These are phyloP conservation scores for Persicaria tinctoria DNA, from an alignment of 148 eudicot species.

Conservation along the genomic window DNA sequence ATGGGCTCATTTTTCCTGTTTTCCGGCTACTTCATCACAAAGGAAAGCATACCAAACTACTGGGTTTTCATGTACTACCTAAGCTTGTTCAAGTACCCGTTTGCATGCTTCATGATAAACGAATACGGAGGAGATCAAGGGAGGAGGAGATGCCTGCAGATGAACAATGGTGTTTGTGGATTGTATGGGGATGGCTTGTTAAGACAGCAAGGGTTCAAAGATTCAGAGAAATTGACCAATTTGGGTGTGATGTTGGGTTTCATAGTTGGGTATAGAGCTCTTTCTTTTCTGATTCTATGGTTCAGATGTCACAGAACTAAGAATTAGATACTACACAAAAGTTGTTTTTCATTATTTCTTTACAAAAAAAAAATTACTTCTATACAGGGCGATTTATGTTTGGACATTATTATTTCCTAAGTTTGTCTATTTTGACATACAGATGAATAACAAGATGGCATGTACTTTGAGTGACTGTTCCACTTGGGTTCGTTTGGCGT, in stretches of 20 bases:
- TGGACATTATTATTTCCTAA: not conserved
- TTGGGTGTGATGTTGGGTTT: slow-evolving; percentile 73
- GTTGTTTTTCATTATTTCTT: not conserved
- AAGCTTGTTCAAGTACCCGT: slow-evolving; percentile 93
- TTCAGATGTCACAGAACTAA: slow-evolving; percentile 54
- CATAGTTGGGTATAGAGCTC: slow-evolving; percentile 66
- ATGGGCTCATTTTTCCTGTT: slow-evolving; percentile 96
- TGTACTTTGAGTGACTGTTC: not conserved
- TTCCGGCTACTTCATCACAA: slow-evolving; percentile 81
- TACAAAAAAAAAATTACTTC: not conserved
- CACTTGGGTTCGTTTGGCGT: no score
- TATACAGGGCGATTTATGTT: not conserved
- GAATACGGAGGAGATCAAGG: slow-evolving; percentile 76
- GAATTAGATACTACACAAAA: slow-evolving; percentile 22
- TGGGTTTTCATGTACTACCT: slow-evolving; percentile 94
- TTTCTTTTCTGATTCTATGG: slow-evolving; percentile 74
- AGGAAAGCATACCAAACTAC: slow-evolving; percentile 64
- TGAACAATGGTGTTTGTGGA: slow-evolving; percentile 36
- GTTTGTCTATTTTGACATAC: not conserved
- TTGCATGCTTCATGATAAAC: slow-evolving; percentile 83
- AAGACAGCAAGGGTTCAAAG: slow-evolving; percentile 59
- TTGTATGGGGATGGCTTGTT: slow-evolving; percentile 59
- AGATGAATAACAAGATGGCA: slow-evolving; percentile 1
- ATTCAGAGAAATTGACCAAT: slow-evolving; percentile 74
- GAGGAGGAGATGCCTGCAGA: slow-evolving; percentile 47